Evolutionary conservation across 495 filamentous ascomycete genomes (phyloP).

Genomic region (Polyplosphaeria fusca): DNA sequence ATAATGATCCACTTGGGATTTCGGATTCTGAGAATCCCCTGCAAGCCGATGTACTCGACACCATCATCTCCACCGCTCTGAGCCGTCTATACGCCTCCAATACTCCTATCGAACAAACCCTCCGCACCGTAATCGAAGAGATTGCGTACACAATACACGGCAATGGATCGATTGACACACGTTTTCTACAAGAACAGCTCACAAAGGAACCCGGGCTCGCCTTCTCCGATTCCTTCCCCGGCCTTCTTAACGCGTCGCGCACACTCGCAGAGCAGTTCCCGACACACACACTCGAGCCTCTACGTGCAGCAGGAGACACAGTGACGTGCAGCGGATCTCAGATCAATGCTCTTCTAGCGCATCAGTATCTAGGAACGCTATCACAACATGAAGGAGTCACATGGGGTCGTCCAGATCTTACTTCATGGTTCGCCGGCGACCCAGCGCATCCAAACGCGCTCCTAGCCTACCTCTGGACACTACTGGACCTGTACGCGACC

Average conservation of each 20-base stretch:
- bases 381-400: neutral
- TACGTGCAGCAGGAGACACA: neutral
- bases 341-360: conserved; percentile 23
- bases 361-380: conserved; percentile 24
- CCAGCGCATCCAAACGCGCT: conserved; percentile 20
- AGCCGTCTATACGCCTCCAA: neutral
- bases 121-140: conserved; percentile 18
- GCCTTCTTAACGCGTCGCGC: neutral
- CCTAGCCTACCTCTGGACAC: conserved; percentile 16
- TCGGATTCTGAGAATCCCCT: conserved; percentile 12
- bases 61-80: conserved; percentile 2
- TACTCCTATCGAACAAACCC: neutral
- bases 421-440: conserved; percentile 12
- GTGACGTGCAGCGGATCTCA: conserved; percentile 13
- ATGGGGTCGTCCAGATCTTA: conserved; percentile 28
- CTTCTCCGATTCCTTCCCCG: no score
- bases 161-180: conserved; percentile 20
- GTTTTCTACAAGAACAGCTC: conserved; percentile 4
- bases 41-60: conserved; percentile 15
- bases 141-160: conserved; percentile 29
- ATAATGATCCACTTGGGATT: conserved; percentile 21
- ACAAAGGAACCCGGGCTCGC: no score
- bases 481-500: conserved; percentile 14
- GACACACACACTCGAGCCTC: neutral
- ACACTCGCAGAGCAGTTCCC: conserved; percentile 4